Base-by-base conservation (phyloP, 2,329 filamentous ascomycete genomes). In the Juglanconis oblonga region DNA sequence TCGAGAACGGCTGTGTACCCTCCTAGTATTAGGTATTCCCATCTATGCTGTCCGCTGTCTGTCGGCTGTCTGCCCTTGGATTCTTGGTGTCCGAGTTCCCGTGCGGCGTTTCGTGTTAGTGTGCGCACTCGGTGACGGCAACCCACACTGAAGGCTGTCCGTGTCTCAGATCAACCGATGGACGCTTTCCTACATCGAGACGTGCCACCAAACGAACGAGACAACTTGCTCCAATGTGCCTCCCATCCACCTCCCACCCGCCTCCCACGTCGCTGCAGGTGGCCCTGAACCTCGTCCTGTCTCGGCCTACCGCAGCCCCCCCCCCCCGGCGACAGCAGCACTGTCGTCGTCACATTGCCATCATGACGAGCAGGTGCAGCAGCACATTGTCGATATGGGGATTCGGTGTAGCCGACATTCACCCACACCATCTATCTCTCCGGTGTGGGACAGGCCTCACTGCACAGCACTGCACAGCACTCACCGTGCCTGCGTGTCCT, bases 101-200 rank as follows among this genome's bases (percentile, higher is more conserved):
- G 17, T 24, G 17, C 17, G 17, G 17, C 17, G 17, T 24, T 24
- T 24, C 17, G 17, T 24, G 17, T 24, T 38, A 38, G 35, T 38
- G 11, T 42, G 38, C 5, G 38, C 38, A n/a, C 31, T n/a, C 32
- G 49, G 3, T 9, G 14, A 17, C 32, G 32, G 13, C 24, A 14
- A 33, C 13, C 14, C 32, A 17, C 24, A n/a, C 38, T 29, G 5
- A 45, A 2, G 33, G 42, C n/a, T n/a, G 14, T 45, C n/a, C 29
- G 3, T 55, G 53, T 55, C 53, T 55, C 53, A 49, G 44, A 55
- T 55, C 53, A 55, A 29, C 53, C 53, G 33, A 40, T 31, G 35
- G 32, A 31, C 53, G 45, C 53, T 40, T 48, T 44, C 17, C 42
- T 17, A 7, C 32, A 47, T 55, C 44, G 32, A 55, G 44, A 38